Evolutionary conservation across 1,284 basidiomycete genomes (phyloP), one percentile per base, ranked within the genome.

Genomic region (Xerocomus amazonicus): DNA sequence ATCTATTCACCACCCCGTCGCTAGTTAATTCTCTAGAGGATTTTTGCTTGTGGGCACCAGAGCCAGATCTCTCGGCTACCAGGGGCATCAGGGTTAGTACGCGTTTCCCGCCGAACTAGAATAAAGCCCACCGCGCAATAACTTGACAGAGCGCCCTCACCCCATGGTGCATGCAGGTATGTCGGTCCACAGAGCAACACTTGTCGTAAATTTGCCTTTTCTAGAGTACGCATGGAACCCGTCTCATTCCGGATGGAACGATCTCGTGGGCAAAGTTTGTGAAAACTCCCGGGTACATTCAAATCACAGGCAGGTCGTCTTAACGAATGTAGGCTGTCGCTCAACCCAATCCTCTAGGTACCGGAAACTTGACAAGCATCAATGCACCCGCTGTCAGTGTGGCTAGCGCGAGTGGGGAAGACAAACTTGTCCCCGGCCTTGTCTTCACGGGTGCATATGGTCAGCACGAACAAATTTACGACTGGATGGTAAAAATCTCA

Each of bases 371-470:
- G 48, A 87, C 84, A 6, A 70, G 72, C 53, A 62, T 90, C 52
- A 87, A 89, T 60, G 73, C 88, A 35, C 80, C 80, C 23, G 59
- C 66, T 7, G 77, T 77, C n/a, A 85, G 87, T 53, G 70, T 56
- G 14, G 84, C 82, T 36, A 84, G 80, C 52, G 75, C 77, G 37
- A 77, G 79, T 56, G 77, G 78, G 33, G 77, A 81, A 76, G 81
- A 79, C 26, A 86, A 86, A 64, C 83, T 80, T 13, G 76, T 83
- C 47, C 87, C 84, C 41, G 81, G 81, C 7, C 70, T 88, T 28
- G 83, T 89, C 19, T 89, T 89, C 66, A 85, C 86, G 31, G 79
- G 63, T 57, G 84, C 83, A 14, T 87, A 87, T 68, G 81, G 84
- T 31, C 62, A 72, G 43, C 58, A 79, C n/a, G 56, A 76, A 55